Evolutionary conservation across 305 asterid genomes (phyloP).

Genomic region (Fraxinus albicans): DNA sequence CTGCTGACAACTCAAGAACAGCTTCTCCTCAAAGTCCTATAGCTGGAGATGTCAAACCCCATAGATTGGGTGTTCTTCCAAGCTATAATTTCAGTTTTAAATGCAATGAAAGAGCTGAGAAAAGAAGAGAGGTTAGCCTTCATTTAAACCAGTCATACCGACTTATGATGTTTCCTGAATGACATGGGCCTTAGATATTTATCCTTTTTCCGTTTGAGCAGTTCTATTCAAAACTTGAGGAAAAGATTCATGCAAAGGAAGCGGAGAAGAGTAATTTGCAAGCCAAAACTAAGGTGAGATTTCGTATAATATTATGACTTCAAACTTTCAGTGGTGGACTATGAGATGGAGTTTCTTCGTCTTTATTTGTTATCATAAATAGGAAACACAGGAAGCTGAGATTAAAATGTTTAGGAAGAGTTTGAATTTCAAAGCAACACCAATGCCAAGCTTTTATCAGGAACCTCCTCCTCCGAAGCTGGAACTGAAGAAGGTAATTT

Average conservation of each 20-base stretch:
- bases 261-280: constrained; percentile 71
- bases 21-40: constrained; percentile 53
- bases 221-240: constrained; percentile 92
- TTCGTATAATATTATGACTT: constrained; percentile 1
- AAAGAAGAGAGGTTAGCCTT: constrained; percentile 76
- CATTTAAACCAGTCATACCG: constrained; percentile 4
- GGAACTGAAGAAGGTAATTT: constrained; percentile 80
- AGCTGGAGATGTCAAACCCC: constrained; percentile 59
- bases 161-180: constrained; percentile 1
- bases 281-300: constrained; percentile 66
- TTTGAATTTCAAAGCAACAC: constrained; percentile 87
- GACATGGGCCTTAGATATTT: constrained; percentile 18
- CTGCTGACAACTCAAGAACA: constrained; percentile 34
- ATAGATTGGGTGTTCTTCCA: constrained; percentile 70
- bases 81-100: constrained; percentile 73
- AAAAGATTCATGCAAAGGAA: constrained; percentile 90
- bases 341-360: constrained; percentile 15
- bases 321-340: background rate
- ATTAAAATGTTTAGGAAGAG: constrained; percentile 76
- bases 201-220: constrained; percentile 28
- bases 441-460: constrained; percentile 98
- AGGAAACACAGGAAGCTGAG: constrained; percentile 95
- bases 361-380: constrained; percentile 7
- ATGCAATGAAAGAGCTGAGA: constrained; percentile 95
- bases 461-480: constrained; percentile 88